Evolutionary conservation across 441 rosid genomes (phyloP).

Genomic region (Corymbia calophylla): DNA sequence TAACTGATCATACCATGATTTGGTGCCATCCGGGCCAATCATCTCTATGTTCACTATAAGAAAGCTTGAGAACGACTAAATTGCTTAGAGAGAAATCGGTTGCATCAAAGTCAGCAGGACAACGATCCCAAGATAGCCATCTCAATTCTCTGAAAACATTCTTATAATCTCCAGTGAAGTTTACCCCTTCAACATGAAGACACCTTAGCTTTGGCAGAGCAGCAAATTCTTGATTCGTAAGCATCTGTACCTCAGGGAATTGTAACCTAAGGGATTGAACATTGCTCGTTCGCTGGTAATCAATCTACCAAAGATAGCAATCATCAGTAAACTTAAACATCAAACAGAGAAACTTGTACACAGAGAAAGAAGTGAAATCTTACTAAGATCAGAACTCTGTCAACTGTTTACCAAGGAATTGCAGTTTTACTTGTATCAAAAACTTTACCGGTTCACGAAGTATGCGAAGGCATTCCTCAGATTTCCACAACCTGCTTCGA

Average conservation of each 20-base stretch:
- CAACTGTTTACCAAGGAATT: accelerated
- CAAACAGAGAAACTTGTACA: too few relatives aligned
- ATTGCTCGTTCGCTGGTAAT: not conserved
- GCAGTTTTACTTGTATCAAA: not conserved
- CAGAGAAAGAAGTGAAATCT: not conserved
- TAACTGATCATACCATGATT: not conserved
- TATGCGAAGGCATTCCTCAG: accelerated
- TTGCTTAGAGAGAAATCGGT: not conserved
- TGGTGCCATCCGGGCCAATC: not conserved
- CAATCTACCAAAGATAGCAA: not conserved
- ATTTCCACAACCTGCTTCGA: not conserved
- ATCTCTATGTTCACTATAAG: accelerated
- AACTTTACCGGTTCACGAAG: not conserved
- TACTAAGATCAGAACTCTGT: accelerated
- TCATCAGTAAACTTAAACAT: not conserved
- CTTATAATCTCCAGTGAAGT: not conserved
- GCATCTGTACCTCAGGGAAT: accelerated
- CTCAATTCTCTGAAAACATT: not conserved
- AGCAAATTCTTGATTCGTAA: not conserved
- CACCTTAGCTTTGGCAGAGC: not conserved
- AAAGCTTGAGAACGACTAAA: not conserved
- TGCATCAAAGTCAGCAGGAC: not conserved
- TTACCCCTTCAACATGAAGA: not conserved
- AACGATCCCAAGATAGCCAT: not conserved
- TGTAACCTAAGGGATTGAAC: accelerated